Evolutionary conservation across 192 early-diverging fungal genomes (phyloP), one percentile per base, ranked within the genome.

Genomic region (Gonapodya sp.): DNA sequence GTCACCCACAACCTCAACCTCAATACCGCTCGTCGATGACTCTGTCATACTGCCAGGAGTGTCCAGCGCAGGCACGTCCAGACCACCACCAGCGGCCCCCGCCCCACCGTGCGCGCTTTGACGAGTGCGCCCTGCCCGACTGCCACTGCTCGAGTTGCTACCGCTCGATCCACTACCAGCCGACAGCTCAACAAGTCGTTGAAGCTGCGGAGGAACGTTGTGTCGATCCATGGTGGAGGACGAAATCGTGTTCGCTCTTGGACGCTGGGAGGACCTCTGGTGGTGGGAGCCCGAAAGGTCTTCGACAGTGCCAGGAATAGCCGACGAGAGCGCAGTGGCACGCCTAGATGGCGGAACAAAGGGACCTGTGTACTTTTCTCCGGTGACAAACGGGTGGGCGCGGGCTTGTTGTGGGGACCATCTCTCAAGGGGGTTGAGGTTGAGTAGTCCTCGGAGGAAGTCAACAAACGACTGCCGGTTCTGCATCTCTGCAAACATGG

Each of bases 361-460:
- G 74, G 92, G 90, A 0, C 91, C 92, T 1, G 86, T 85, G 35
- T 92, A 95, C 18, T 87, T 86, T 82, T 96, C 93, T 0, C 95
- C 96, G 0, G 97, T 97, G 73, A 98, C 95, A 83, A 99, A 98
- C 2, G 97, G 97, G 81, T 99, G 97, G 83, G 93, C 86, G n/a
- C 92, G 90, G 0, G 97, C 97, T 84, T 99, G 95, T 46, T 95
- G 93, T 16, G 97, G 96, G 14, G 95, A 93, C 96, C 96, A 98
- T 78, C 97, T 89, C 84, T 94, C 94, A 80, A 94, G 89, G 0
- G 96, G 96, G 79, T 99, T 97, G 35, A 98, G 81, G 73, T 93
- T 92, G 72, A 99, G 85, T n/a, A 98, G 85, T 16, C 96, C 96
- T 35, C 91, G 88, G 31, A 98, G 82, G 86, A 99, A 99, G 86